A percentile compares a stretch with the other conserved stretches of the same genome.
Evolutionary conservation across 768 basidiomycete genomes (phyloP).

Genomic region (Crepidotus variabilis): DNA sequence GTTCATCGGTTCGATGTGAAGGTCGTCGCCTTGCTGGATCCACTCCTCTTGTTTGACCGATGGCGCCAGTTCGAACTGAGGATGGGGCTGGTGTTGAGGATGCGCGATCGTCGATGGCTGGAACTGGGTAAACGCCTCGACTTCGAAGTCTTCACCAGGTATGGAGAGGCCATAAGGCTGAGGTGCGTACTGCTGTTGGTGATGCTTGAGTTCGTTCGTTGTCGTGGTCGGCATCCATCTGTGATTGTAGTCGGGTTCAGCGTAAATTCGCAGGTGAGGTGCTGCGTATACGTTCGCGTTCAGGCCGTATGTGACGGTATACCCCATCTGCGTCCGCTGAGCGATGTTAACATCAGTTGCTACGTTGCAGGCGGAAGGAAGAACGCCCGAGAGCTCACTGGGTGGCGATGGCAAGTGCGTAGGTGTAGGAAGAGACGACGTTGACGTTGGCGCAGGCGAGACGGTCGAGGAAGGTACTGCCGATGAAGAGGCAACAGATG

Average conservation of each 20-base stretch:
- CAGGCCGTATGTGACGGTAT: not conserved
- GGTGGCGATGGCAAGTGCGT: not conserved
- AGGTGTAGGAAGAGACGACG: not conserved
- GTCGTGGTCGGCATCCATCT: too few species aligned
- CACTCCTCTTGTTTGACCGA: not conserved
- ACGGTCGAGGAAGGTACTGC: not conserved
- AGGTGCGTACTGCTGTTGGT: too few species aligned
- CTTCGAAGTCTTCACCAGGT: too few species aligned
- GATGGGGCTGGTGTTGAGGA: not conserved
- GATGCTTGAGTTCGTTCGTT: too few species aligned
- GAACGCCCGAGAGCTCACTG: not conserved
- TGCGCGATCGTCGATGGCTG: too few species aligned
- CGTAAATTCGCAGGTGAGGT: not conserved
- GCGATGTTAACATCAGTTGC: not conserved
- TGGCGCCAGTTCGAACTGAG: not conserved
- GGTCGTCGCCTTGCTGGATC: not conserved
- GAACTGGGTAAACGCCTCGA: too few species aligned
- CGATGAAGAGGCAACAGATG: not conserved
- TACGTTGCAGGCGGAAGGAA: not conserved
- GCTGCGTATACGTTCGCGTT: not conserved
- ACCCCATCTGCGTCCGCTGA: not conserved
- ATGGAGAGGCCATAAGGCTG: too few species aligned
- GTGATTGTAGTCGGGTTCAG: not conserved
- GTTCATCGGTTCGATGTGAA: not conserved
- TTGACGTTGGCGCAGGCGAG: not conserved